Percentiles rank a stretch among this genome's conserved stretches.
Conservation (phyloP, 2,329 filamentous ascomycete genomes). For the Fusarium zealandicum region DNA sequence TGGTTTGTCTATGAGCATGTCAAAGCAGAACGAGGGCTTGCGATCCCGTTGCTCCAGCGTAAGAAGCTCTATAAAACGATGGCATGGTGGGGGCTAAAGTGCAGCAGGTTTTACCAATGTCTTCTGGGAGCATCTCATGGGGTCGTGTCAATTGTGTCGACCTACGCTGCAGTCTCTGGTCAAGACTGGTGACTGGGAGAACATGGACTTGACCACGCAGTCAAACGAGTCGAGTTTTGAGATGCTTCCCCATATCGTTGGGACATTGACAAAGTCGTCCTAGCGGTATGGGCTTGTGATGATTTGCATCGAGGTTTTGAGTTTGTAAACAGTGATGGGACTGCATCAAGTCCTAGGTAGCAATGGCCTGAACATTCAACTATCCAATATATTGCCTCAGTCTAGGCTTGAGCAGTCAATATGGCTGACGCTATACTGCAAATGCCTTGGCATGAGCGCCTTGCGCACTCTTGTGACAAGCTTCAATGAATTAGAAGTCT, state of each 20-base stretch:
- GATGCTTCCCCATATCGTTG: neutral
- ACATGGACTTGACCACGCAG: neutral
- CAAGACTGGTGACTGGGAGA: neutral
- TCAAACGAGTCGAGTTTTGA: neutral
- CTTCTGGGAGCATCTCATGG: neutral
- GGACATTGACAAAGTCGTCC: neutral
- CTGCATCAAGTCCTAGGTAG: too few relatives aligned
- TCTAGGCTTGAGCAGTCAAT: too few relatives aligned
- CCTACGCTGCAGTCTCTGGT: neutral
- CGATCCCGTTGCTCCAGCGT: neutral
- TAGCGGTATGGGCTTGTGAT: too few relatives aligned
- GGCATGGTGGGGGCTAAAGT: neutral
- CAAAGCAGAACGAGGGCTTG: neutral
- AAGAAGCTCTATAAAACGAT: neutral
- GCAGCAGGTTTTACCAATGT: neutral
- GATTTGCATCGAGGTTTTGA: too few relatives aligned
- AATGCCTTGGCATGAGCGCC: too few relatives aligned
- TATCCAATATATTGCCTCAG: too few relatives aligned
- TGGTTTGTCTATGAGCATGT: constrained; percentile 5
- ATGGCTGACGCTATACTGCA: too few relatives aligned
- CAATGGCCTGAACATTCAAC: too few relatives aligned
- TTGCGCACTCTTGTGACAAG: too few relatives aligned
- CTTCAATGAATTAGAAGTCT: neutral
- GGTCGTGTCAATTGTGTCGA: neutral
- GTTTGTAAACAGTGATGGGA: too few relatives aligned